Conservation (phyloP, 176 grass and related monocot genomes). For the Oropetium thomaeum region DNA sequence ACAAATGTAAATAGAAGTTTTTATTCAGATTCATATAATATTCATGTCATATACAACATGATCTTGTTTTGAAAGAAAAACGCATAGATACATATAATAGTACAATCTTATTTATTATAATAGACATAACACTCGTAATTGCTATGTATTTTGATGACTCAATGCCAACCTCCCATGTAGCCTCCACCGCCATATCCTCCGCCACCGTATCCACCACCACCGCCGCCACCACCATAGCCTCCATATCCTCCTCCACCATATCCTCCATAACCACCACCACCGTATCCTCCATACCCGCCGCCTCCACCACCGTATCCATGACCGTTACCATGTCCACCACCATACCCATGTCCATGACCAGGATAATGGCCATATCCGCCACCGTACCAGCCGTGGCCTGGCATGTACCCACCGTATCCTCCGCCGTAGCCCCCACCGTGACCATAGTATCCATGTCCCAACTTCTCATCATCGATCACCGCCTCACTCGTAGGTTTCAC, state of each 20-base stretch:
- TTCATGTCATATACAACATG: not conserved
- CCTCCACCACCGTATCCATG: not conserved
- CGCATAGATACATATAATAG: too few species aligned
- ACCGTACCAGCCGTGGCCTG: constrained; percentile 1
- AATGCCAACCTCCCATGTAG: not conserved
- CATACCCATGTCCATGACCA: not conserved
- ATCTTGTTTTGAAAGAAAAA: not conserved
- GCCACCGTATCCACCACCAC: not conserved
- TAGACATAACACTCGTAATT: not conserved
- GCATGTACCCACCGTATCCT: not conserved
- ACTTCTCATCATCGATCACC: not conserved
- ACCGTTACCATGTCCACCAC: not conserved
- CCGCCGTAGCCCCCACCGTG: not conserved
- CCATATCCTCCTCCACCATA: not conserved
- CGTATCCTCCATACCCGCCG: not conserved
- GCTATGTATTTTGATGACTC: not conserved
- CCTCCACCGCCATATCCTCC: not conserved
- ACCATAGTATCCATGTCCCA: not conserved
- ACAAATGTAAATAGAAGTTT: not conserved
- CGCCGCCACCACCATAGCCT: not conserved
- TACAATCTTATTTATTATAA: not conserved
- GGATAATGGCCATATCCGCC: not conserved
- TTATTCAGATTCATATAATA: not conserved
- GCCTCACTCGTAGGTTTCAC: not conserved
- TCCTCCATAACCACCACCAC: not conserved